Base-by-base conservation (phyloP, 2,329 filamentous ascomycete species). In the Xylogone sp. region DNA sequence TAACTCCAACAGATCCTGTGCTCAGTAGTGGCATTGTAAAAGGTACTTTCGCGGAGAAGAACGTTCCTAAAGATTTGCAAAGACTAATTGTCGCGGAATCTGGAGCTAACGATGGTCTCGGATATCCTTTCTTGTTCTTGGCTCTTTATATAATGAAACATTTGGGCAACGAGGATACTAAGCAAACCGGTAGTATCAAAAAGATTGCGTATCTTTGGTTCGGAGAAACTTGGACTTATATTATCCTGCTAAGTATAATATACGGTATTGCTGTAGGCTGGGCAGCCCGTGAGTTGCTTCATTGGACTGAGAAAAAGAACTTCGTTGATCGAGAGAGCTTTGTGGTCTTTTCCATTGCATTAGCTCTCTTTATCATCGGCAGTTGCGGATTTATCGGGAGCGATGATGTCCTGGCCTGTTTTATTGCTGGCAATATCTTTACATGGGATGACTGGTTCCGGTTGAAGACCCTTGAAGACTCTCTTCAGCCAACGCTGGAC, bases 391-490 rank as follows among this genome's bases (percentile, higher is more conserved):
- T 96, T 76, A 80, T 96, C 46, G 91, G 90, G 1, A 93, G 85
- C 31, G 91, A 96, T 64, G 92, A 97, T 63, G 87, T 96, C 1
- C 76, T 97, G 6, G 91, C 92, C 1, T 96, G 90, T 71, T 97
- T 97, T 65, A 86, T 96, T 60, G 92, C 92, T 2, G 92, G 92
- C 1, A 96, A 96, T 63, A 82, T 82, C 1, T 96, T 97, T 59
- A 96, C 90, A 0, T 93, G 90, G 84, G 91, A 96, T 65, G 90
- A 96, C 69, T 95, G 90, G 90, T 97, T 96, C 69, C 86, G 92
- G 0, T 74, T 93, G 1, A 88, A 95, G 68, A 97, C 92, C 0
- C 74, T 87, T 60, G 92, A 96, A 59, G 93, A 97, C 67, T 92
- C 88, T 2, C 78, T 97, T n/a, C 91, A 97, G 65, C 91, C 91